Evolutionary conservation across 176 grass and related monocot species (phyloP), one percentile per base, ranked within the genome.

Genomic region (Carex pumila): DNA sequence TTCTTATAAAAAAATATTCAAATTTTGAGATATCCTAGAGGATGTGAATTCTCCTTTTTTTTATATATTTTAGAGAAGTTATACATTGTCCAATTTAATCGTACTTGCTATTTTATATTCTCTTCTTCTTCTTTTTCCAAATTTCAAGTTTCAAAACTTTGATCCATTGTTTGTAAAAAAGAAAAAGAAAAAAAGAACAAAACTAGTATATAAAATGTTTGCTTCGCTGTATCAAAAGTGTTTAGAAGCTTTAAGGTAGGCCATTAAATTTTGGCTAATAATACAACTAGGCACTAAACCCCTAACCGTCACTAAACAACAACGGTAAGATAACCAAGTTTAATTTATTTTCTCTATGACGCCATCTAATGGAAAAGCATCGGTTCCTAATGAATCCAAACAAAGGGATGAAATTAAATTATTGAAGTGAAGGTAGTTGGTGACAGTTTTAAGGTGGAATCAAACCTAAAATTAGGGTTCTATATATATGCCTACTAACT

Each of bases 231-330:
- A 22, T 22, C 3, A 32, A 77, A 22, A 4, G 12, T 56, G 9
- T 56, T 77, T 77, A 50, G 73, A 56, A 55, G 50, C 73, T 56
- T 77, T 34, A 56, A 77, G 50, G 49, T 18, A 55, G 50, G 73
- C 31, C 50, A 30, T 76, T 77, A 54, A 77, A 12, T 77, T 77
- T 56, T 53, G 50, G 12, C 73, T 56, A 32, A 34, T 29, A 30
- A 37, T 37, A 39, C n/a, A 6, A 77, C 21, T 56, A 62, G 19
- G 60, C 6, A 77, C 21, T 56, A 76, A 4, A 1, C 19, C 73
- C 7, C 50, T 56, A 77, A 77, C 73, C 73, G 30, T 25, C 50
- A 77, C 73, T 56, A 77, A 77, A 31, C 49, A 77, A 77, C 73
- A 77, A 77, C 25, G 1, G 39, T 76, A 30, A 25, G 5, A 54